phyloP scores from a whole-genome alignment of 805 yeast genomes.

The Metschnikowia bowlesiae region DNA sequence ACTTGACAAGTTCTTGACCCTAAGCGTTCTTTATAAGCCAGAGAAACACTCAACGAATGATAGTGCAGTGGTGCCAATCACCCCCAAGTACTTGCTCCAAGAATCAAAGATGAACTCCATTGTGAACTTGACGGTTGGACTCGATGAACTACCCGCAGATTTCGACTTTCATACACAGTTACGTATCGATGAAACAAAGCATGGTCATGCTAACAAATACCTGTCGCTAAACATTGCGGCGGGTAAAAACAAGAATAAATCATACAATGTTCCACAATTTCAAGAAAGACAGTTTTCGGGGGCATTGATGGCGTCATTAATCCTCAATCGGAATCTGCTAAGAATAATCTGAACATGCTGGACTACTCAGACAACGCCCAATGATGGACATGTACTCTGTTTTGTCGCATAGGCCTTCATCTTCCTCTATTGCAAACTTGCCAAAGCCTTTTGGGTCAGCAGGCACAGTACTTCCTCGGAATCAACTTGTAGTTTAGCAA shows the following conservation, averaged over 20 bases:
- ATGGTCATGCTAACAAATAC: slow-evolving; percentile 1
- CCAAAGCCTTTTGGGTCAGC: no score
- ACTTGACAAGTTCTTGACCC: slow-evolving; percentile 35
- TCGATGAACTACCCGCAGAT: slow-evolving; percentile 40
- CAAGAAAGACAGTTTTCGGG: slow-evolving; percentile 45
- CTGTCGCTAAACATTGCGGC: slow-evolving; percentile 5
- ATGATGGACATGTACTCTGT: background rate
- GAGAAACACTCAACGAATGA: slow-evolving; percentile 20
- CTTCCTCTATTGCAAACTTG: no score
- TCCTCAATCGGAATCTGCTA: slow-evolving; percentile 4
- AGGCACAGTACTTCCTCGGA: no score
- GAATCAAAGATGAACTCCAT: slow-evolving; percentile 82
- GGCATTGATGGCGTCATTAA: slow-evolving; percentile 44
- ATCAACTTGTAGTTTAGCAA: no score
- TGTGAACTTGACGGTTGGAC: slow-evolving; percentile 53
- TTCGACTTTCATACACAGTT: slow-evolving; percentile 41
- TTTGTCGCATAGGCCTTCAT: no score
- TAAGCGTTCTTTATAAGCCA: slow-evolving; percentile 35
- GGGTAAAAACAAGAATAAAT: slow-evolving; percentile 17
- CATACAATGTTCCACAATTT: slow-evolving; percentile 35
- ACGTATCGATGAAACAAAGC: slow-evolving; percentile 28
- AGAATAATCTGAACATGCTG: background rate
- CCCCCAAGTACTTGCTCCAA: slow-evolving; percentile 65
- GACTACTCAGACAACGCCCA: background rate
- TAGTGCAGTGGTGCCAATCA: slow-evolving; percentile 39